Evolutionary conservation across 169 alveolate genomes (phyloP), one percentile per base, ranked within the genome.

Genomic region (Theileria parva): DNA sequence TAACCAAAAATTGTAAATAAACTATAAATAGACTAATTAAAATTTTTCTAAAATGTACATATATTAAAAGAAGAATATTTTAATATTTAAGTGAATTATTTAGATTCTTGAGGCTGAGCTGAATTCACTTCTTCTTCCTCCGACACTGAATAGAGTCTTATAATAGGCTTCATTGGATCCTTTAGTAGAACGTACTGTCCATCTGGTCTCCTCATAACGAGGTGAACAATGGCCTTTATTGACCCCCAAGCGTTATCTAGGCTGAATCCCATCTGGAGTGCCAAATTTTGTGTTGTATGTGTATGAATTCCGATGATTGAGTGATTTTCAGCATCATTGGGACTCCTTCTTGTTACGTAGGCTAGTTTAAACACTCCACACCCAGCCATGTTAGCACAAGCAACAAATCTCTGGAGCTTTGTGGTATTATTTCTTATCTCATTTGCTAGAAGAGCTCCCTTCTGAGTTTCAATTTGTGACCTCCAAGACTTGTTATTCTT

Each of bases 201-300:
- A 70, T 95, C 97, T 7, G 95, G 96, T 63, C 85, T 91, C 53
- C 86, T 91, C 74, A 93, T 72, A 27, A 95, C 63, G 51, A 88
- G 79, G 69, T 92, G 95, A 30, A 91, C 85, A 28, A 95, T 85
- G 51, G 91, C 92, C 69, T 96, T 86, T 4, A 94, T 86, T 12
- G 94, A 89, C 50, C 97, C 97, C 97, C 97, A 95, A 30, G 96
- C 94, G 86, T 95, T 95, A 71, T 93, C 94, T 80, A 89, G 89
- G 65, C 92, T 92, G 69, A 95, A 84, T 8, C 97, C 97, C 88
- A 95, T 95, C 79, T 95, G 97, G 28, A 91, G 87, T n/a, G 96
- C 94, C 65, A 95, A 83, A 69, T 95, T 95, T 73, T 89, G 89
- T 23, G 97, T 94, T 76, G 94, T 93, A 86, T 94, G 93, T 5